phyloP scores from a whole-genome alignment of 2,329 filamentous ascomycete genomes.

The Calonectria pseudoreteaudii region DNA sequence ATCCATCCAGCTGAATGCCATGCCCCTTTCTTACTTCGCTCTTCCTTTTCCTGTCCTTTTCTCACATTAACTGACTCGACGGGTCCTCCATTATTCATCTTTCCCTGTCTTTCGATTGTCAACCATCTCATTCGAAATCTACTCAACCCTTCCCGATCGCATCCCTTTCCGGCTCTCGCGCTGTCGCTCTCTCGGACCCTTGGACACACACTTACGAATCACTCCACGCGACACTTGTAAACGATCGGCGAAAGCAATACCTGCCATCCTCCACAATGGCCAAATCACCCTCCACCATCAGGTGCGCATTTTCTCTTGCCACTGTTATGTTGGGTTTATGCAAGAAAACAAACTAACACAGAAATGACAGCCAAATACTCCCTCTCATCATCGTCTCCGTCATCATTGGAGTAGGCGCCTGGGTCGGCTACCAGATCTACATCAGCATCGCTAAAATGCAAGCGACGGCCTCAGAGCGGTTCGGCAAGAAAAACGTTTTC shows the following conservation, averaged over 20 bases:
- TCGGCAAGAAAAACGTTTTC: constrained; percentile 80
- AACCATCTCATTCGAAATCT: background rate
- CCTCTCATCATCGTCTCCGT: constrained; percentile 76
- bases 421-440: constrained; percentile 80
- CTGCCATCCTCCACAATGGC: constrained; percentile 28
- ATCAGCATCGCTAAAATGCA: constrained; percentile 74
- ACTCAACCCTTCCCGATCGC: background rate
- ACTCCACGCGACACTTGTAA: constrained; percentile 1
- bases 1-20: constrained; percentile 3
- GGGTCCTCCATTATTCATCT: background rate
- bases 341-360: constrained; percentile 15
- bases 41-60: background rate
- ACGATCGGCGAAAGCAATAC: constrained; percentile 1
- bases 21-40: constrained; percentile 14
- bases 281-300: constrained; percentile 37
- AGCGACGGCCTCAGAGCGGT: constrained; percentile 73
- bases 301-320: constrained; percentile 25
- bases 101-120: background rate
- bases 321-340: background rate
- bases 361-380: constrained; percentile 65
- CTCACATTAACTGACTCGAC: background rate
- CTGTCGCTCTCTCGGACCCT: background rate
- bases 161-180: background rate
- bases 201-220: background rate
- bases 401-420: constrained; percentile 69